phyloP scores from a whole-genome alignment of 371 early-diverging fungal genomes.

The Actinomortierella ambigua region DNA sequence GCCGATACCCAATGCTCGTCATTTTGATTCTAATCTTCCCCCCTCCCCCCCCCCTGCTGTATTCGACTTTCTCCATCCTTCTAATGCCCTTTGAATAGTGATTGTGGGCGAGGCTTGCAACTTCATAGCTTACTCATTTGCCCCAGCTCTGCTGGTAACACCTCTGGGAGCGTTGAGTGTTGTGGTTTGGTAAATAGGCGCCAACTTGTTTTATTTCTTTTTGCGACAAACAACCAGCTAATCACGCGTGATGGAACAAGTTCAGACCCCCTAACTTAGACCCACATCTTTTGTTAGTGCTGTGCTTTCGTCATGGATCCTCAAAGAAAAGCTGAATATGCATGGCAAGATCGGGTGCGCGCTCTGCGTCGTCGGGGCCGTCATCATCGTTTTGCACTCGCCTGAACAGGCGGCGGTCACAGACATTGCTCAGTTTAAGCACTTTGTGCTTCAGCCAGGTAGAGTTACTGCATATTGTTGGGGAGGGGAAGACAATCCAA shows the following conservation, averaged over 20 bases:
- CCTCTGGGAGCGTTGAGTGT: slow-evolving; percentile 96
- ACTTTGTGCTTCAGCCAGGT: slow-evolving; percentile 76
- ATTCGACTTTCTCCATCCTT: not conserved
- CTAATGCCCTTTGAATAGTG: slow-evolving; percentile 47
- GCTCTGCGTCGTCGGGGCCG: slow-evolving; percentile 89
- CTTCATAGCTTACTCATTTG: slow-evolving; percentile 94
- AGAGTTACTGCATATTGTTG: slow-evolving; percentile 8
- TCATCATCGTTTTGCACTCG: slow-evolving; percentile 90
- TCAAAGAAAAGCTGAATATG: slow-evolving; percentile 83
- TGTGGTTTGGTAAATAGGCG: slow-evolving; percentile 58
- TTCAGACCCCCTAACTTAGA: not conserved
- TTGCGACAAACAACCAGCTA: slow-evolving; percentile 46
- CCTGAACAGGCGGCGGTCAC: slow-evolving; percentile 86
- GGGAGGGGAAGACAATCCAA: too few relatives aligned
- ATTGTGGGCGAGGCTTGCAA: slow-evolving; percentile 90
- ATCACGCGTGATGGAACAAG: not conserved
- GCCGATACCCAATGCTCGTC: too few relatives aligned
- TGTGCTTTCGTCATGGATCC: slow-evolving; percentile 86
- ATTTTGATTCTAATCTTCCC: too few relatives aligned
- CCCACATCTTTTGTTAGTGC: slow-evolving; percentile 58
- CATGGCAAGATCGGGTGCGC: slow-evolving; percentile 92
- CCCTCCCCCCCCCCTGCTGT: not conserved
- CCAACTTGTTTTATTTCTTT: not conserved
- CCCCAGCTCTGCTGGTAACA: slow-evolving; percentile 94
- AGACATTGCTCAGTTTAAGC: slow-evolving; percentile 82